phyloP scores from a whole-genome alignment of 2,329 filamentous ascomycete species.

The Phialemoniopsis sp. region DNA sequence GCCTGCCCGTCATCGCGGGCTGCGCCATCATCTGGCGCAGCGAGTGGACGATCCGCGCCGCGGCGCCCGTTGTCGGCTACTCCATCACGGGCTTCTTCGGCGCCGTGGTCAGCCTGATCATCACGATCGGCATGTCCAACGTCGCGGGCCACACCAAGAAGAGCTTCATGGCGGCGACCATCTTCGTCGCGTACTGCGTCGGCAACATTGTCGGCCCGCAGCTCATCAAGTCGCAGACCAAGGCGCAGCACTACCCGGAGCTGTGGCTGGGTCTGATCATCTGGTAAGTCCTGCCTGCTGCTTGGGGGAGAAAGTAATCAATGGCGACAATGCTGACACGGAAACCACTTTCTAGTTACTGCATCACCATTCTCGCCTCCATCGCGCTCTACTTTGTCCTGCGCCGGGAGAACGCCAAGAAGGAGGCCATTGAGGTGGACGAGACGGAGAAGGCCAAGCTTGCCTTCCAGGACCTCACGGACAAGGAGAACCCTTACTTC shows the following conservation, averaged over 20 bases:
- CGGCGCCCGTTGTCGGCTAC: constrained; percentile 66
- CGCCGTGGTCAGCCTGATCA: constrained; percentile 58
- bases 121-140: constrained; percentile 56
- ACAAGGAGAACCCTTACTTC: constrained; percentile 65
- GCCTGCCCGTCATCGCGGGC: constrained; percentile 70
- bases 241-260: constrained; percentile 63
- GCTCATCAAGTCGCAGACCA: constrained; percentile 63
- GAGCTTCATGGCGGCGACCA: constrained; percentile 68
- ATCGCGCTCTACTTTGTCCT: constrained; percentile 55
- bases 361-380: constrained; percentile 60
- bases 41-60: constrained; percentile 59
- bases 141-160: constrained; percentile 76
- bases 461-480: constrained; percentile 65
- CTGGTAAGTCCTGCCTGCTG: constrained; percentile 31
- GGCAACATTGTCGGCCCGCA: constrained; percentile 74
- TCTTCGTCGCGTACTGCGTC: constrained; percentile 73
- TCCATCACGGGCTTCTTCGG: constrained; percentile 71
- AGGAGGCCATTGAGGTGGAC: constrained; percentile 43
- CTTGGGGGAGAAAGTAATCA: too few relatives aligned
- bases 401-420: constrained; percentile 50
- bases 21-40: constrained; percentile 73
- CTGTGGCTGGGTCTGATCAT: constrained; percentile 67
- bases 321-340: too few relatives aligned
- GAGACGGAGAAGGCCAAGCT: constrained; percentile 59
- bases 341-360: constrained; percentile 47